Evolutionary conservation across 106 monocot species (phyloP).

Genomic region (Vanilla planifolia): DNA sequence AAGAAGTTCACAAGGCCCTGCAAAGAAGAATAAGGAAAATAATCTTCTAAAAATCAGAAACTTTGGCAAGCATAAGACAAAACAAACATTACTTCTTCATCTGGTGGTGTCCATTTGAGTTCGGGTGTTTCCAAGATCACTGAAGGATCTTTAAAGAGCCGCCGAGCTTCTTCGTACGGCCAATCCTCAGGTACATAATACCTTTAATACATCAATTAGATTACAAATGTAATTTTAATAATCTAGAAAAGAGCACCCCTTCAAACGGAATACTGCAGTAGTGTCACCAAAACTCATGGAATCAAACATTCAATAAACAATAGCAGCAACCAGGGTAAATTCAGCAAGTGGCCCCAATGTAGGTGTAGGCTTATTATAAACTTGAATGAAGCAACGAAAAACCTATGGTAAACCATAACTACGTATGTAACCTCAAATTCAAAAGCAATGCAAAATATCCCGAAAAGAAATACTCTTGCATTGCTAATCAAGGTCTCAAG

Average conservation of each 20-base stretch:
- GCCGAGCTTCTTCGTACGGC: slow-evolving; percentile 89
- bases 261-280: too few species aligned
- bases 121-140: slow-evolving; percentile 60
- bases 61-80: neutral
- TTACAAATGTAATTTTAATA: neutral
- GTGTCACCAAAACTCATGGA: too few species aligned
- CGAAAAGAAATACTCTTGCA: too few species aligned
- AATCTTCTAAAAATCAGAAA: neutral
- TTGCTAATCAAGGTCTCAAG: too few species aligned
- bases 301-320: too few species aligned
- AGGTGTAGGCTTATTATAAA: too few species aligned
- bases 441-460: too few species aligned
- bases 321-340: too few species aligned
- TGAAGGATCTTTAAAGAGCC: slow-evolving; percentile 80
- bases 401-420: too few species aligned
- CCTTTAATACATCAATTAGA: slow-evolving; percentile 19
- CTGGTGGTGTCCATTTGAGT: slow-evolving; percentile 83
- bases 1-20: slow-evolving; percentile 78
- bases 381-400: too few species aligned
- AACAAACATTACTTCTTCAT: slow-evolving; percentile 71
- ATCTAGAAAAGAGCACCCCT: neutral
- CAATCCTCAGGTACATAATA: slow-evolving; percentile 86
- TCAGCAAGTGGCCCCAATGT: too few species aligned
- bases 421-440: too few species aligned
- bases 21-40: slow-evolving; percentile 8